Base-by-base conservation (phyloP, 2,329 filamentous ascomycete genomes). In the Claviceps pazoutovae region DNA sequence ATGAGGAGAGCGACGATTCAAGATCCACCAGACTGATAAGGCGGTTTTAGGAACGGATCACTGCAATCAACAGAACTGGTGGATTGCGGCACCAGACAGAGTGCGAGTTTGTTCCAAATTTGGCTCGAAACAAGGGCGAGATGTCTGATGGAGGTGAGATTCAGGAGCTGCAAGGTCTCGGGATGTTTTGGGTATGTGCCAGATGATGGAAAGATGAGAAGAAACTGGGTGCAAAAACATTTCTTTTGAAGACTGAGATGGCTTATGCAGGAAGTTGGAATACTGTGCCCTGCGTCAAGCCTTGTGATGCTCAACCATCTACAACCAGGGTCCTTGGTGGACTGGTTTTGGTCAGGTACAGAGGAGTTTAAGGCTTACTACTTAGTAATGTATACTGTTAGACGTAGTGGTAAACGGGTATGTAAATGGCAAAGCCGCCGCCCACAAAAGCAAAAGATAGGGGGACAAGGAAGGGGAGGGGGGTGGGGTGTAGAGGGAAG, bases 191-290 rank as follows among this genome's bases (percentile, higher is more conserved):
- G 56, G 54, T 6, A 57, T 58, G 55, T 51, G 53, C 42, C 44
- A 55, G 50, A 54, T 42, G 53, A 52, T 50, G 56, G 59, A 54
- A 57, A 57, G 55, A 59, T 59, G 52, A 55, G 56, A 57, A 54
- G 56, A 57, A 59, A 55, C 60, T 54, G 60, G 56, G 52, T 57
- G 56, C 42, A 58, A 54, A 59, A 54, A 59, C 60, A 61, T 67
- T 67, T 63, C 64, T 62, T 65, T 64, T 67, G 57, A 56, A 57
- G 57, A 58, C 55, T 57, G 58, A 55, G 56, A 57, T 55, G 57
- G 58, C 56, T 56, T 61, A 63, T 67, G 65, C 64, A 62, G 56
- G 59, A 59, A 19, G 56, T 55, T 57, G 36, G 48, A 39, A 51
- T 37, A 23, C 42, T 36, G 48, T 51, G 49, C 49, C 52, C 52